Evolutionary conservation across 768 basidiomycete genomes (phyloP).

Genomic region (Chalciporus sphaerocephalus): DNA sequence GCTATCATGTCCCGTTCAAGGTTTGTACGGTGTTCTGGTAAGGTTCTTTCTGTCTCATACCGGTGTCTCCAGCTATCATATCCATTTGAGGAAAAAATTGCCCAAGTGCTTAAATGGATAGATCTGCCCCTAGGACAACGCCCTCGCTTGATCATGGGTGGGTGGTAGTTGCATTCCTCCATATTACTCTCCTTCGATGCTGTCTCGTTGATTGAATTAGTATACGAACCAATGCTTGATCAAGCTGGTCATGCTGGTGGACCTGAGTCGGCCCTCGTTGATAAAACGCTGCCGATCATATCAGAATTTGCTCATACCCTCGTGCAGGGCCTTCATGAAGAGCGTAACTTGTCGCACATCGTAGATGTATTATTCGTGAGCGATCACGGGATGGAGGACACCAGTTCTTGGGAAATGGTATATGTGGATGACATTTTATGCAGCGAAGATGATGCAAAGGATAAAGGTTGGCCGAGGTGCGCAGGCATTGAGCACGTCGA

Average conservation of each 20-base stretch:
- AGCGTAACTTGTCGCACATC: constrained; percentile 72
- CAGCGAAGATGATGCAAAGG: constrained; percentile 2
- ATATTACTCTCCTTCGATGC: not conserved
- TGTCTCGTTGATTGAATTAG: constrained; percentile 31
- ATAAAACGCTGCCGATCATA: constrained; percentile 58
- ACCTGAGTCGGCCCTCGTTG: constrained; percentile 60
- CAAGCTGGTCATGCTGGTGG: constrained; percentile 73
- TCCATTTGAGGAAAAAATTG: constrained; percentile 48
- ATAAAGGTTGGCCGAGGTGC: constrained; percentile 13
- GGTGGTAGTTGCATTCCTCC: constrained; percentile 1
- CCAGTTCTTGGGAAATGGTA: constrained; percentile 65
- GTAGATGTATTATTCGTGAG: constrained; percentile 85
- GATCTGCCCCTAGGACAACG: constrained; percentile 56
- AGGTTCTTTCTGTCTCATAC: not conserved
- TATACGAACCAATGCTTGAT: constrained; percentile 80
- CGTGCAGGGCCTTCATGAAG: constrained; percentile 43
- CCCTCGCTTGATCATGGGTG: constrained; percentile 72
- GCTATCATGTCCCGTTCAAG: constrained; percentile 15
- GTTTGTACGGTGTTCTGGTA: constrained; percentile 5
- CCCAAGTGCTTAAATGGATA: constrained; percentile 73
- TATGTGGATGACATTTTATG: constrained; percentile 58
- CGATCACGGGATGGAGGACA: constrained; percentile 86
- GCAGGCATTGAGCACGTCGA: constrained; percentile 7
- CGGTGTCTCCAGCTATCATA: not conserved
- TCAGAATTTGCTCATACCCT: constrained; percentile 63